These are phyloP conservation scores for Chiua virens DNA, from an alignment of 768 basidiomycete genomes.

Conservation along the genomic window DNA sequence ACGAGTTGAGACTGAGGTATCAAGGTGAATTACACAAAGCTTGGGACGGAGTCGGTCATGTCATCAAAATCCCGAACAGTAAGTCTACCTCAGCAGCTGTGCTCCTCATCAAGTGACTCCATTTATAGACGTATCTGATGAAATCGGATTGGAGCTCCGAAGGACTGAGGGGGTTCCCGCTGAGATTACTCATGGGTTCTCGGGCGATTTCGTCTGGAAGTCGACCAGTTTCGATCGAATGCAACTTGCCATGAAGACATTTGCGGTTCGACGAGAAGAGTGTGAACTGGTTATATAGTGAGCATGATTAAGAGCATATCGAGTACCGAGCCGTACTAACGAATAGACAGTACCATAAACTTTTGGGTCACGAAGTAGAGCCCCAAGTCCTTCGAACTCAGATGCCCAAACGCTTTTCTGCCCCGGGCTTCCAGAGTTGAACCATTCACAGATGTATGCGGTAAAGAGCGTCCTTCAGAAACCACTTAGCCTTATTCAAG, in stretches of 20 bases:
- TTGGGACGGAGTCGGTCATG: constrained; percentile 98
- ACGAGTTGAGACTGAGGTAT: constrained; percentile 90
- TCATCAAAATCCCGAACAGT: constrained; percentile 99
- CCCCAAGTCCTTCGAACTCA: constrained; percentile 88
- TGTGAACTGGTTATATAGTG: constrained; percentile 97
- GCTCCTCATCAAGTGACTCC: constrained; percentile 5
- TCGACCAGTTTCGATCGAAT: constrained; percentile 99
- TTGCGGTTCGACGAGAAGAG: constrained; percentile 99
- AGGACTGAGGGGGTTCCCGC: constrained; percentile 90
- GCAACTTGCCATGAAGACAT: constrained; percentile 99
- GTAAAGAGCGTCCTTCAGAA: constrained; percentile 99
- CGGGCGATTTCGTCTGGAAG: constrained; percentile 99
- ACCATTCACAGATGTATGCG: constrained; percentile 99
- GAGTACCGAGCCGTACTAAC: background rate
- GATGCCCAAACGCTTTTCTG: constrained; percentile 97
- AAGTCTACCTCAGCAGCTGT: constrained; percentile 29
- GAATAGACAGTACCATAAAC: constrained; percentile 85
- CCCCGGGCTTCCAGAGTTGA: constrained; percentile 97
- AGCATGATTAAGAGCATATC: constrained; percentile 31
- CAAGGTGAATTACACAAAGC: constrained; percentile 85
- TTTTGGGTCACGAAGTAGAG: constrained; percentile 96
- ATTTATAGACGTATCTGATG: constrained; percentile 89
- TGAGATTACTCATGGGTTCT: constrained; percentile 92
- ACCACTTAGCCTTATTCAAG: constrained; percentile 96
- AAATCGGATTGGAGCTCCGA: constrained; percentile 91